Percentiles rank a stretch among this genome's conserved stretches.
These are phyloP conservation scores for Stevia rebaudiana DNA, from an alignment of 140 eudicot species.

Conservation along the genomic window DNA sequence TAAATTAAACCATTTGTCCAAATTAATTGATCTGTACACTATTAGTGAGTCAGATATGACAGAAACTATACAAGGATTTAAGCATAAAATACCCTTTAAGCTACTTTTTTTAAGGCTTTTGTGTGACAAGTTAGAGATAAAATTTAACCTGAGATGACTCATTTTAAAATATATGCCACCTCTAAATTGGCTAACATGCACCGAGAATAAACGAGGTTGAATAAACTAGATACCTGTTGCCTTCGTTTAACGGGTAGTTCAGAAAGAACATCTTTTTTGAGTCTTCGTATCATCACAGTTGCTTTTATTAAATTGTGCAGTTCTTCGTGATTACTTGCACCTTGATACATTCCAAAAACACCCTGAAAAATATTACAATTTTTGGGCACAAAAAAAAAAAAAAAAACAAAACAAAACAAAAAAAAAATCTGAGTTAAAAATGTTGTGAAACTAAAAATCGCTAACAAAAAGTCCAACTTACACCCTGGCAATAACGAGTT, in stretches of 20 bases:
- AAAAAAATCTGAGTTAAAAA: too few relatives aligned
- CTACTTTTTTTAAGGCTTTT: too few relatives aligned
- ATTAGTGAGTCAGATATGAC: background rate
- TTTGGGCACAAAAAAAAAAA: constrained; percentile 1
- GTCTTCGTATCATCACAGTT: constrained; percentile 94
- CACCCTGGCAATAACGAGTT: constrained; percentile 91
- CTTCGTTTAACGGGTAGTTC: constrained; percentile 93
- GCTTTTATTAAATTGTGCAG: constrained; percentile 92
- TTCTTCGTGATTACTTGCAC: constrained; percentile 97
- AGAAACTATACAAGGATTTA: background rate
- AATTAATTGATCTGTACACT: background rate
- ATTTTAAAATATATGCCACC: background rate
- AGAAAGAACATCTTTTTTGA: constrained; percentile 84
- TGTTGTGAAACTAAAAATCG: background rate
- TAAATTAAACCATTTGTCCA: too few relatives aligned
- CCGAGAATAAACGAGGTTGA: background rate
- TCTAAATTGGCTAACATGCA: background rate
- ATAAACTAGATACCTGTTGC: constrained; percentile 63
- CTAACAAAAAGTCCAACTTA: constrained; percentile 38
- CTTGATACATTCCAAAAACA: constrained; percentile 85
- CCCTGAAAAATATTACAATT: constrained; percentile 49
- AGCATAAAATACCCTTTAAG: background rate
- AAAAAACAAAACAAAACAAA: background rate
- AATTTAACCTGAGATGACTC: background rate
- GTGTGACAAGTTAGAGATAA: too few relatives aligned